Percentiles rank a stretch among this genome's conserved stretches.
Evolutionary conservation across 345 rosid species (phyloP).

Genomic region (Adansonia digitata): DNA sequence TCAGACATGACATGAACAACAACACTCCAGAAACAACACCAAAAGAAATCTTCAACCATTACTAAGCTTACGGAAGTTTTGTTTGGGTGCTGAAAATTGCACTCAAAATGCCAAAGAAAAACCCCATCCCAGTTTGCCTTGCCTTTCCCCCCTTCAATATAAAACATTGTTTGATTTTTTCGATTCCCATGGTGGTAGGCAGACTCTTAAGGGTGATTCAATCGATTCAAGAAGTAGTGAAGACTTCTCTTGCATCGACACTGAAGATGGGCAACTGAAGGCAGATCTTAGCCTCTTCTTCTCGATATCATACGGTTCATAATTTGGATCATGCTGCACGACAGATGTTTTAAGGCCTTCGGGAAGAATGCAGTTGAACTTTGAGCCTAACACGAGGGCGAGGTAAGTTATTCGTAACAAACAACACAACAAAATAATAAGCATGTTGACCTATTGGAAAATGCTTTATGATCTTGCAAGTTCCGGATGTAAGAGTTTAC

Average conservation of each 20-base stretch:
- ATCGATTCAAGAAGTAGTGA: slow-evolving; percentile 47
- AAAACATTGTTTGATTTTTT: slow-evolving; percentile 56
- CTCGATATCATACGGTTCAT: slow-evolving; percentile 55
- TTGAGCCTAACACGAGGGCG: slow-evolving; percentile 47
- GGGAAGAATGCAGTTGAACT: slow-evolving; percentile 88
- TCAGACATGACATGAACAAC: background rate
- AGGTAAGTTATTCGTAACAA: background rate
- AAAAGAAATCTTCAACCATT: background rate
- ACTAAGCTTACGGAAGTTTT: background rate
- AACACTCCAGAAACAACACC: background rate
- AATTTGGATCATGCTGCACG: slow-evolving; percentile 53
- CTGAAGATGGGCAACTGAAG: slow-evolving; percentile 69
- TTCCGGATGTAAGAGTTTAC: slow-evolving; percentile 28
- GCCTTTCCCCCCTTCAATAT: slow-evolving; percentile 51
- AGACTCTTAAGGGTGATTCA: slow-evolving; percentile 77
- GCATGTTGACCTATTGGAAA: background rate
- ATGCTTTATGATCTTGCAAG: background rate
- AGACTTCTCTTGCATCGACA: slow-evolving; percentile 76
- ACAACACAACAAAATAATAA: slow-evolving; percentile 13
- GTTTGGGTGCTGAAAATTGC: background rate
- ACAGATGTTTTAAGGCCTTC: slow-evolving; percentile 68
- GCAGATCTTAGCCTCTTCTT: slow-evolving; percentile 55
- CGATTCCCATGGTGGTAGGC: slow-evolving; percentile 72
- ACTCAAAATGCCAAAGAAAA: slow-evolving; percentile 2
- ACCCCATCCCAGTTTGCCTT: slow-evolving; percentile 15